Conservation (phyloP, 164 flowering plant species). For the Vitis labrusca region DNA sequence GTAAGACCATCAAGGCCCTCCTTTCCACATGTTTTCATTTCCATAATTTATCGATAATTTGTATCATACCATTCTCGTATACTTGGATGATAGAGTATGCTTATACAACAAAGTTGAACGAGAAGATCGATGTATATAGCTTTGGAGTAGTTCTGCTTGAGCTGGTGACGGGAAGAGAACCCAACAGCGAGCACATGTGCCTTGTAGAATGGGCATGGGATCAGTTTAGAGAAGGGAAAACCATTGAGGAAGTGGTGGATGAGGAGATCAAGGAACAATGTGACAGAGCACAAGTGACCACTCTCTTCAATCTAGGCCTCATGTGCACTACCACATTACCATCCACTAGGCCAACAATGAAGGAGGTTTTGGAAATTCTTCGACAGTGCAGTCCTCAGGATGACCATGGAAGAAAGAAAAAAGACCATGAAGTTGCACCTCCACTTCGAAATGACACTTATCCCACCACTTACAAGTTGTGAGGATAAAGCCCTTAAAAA, state of each 20-base stretch:
- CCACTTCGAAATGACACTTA: conserved; percentile 30
- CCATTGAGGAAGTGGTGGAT: conserved; percentile 44
- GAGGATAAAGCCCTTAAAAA: too few relatives aligned
- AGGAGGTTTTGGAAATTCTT: conserved; percentile 63
- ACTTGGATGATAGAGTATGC: conserved; percentile 59
- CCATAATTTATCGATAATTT: neutral
- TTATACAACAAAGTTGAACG: conserved; percentile 58
- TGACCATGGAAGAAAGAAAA: conserved; percentile 16
- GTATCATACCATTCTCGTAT: neutral
- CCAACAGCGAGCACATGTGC: conserved; percentile 41
- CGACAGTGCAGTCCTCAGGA: conserved; percentile 22
- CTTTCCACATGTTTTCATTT: neutral
- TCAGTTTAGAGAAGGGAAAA: conserved; percentile 36
- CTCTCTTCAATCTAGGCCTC: conserved; percentile 64
- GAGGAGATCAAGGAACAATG: conserved; percentile 40
- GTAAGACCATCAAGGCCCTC: conserved; percentile 26
- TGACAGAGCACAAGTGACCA: conserved; percentile 49
- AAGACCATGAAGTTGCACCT: conserved; percentile 40
- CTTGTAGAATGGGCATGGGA: conserved; percentile 57
- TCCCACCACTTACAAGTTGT: neutral
- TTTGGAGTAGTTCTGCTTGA: conserved; percentile 91
- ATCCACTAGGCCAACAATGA: conserved; percentile 71
- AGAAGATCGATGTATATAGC: conserved; percentile 82
- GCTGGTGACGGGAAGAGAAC: conserved; percentile 38
- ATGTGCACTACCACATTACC: conserved; percentile 64